Conservation (phyloP, 139 green algal species). For the Picochlorum sp. region DNA sequence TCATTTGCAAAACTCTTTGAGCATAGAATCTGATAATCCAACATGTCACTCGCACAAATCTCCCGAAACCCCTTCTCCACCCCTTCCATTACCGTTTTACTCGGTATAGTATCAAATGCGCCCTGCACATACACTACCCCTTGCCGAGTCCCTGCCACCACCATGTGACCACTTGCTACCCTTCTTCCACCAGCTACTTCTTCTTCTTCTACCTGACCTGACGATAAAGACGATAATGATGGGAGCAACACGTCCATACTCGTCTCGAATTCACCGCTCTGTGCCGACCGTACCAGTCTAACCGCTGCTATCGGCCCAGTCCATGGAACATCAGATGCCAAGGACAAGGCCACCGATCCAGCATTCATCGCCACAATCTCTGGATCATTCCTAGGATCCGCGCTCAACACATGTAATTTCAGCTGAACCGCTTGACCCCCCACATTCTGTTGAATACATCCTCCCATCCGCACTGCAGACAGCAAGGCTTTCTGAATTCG, state of each 20-base stretch:
- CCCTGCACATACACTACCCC: no score
- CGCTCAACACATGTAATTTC: slow-evolving; percentile 30
- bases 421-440: neutral
- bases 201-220: no score
- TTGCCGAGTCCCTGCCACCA: no score
- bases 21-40: neutral
- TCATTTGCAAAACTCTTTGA: neutral
- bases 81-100: no score
- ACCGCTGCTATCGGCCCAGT: slow-evolving; percentile 49
- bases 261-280: neutral
- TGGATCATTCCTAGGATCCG: slow-evolving; percentile 36
- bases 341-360: slow-evolving; percentile 49
- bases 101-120: no score
- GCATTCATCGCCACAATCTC: slow-evolving; percentile 65
- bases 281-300: slow-evolving; percentile 3
- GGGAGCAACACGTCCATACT: no score
- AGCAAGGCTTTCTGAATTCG: slow-evolving; percentile 55
- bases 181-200: no score
- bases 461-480: slow-evolving; percentile 58
- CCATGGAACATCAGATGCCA: slow-evolving; percentile 54
- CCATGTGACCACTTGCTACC: no score
- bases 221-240: no score
- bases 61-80: no score
- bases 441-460: slow-evolving; percentile 40
- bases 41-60: no score